Evolutionary conservation across 306 rosid genomes (phyloP), one percentile per base, ranked within the genome.

Genomic region (Betula pendula): DNA sequence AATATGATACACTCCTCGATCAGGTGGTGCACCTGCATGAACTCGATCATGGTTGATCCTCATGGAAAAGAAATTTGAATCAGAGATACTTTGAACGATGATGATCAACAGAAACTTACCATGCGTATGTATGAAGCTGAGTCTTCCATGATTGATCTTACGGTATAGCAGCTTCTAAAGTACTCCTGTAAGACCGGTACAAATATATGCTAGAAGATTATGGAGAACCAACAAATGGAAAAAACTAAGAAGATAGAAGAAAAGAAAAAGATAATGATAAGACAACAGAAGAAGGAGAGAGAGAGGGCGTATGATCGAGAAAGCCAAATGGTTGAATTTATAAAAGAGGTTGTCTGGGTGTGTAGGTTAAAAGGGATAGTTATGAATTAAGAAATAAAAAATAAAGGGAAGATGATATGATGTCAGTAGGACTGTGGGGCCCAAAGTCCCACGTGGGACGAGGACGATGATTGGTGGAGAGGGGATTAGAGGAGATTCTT

Each of bases 1-100:
- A 95, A 95, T 65, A 95, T 60, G 7, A 95, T 83, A 71, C 99
- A 92, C 92, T 90, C 96, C 77, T 95, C 99, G 8, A 95, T 95
- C 75, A 95, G 22, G 68, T 87, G 99, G 76, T 95, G 99, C 83
- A 95, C 98, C 98, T 93, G 52, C 60, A 10, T 22, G 40, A 55
- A 25, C 24, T 48, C 71, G 33, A 53, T 53, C 33, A 3, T 11
- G 15, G 31, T 8, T n/a, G 3, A n/a, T n/a, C 5, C 40, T 11
- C 1, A 24, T 27, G 14, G n/a, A 50, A 33, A 24, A 56, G 19
- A 12, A 38, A 45, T 14, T 38, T 38, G 42, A 38, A 38, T 38
- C 42, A 38, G 42, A 38, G 29, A 68, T 29, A 47, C 22, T 43
- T 16, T 0, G n/a, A 38, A 38, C 8, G 42, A 38, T 6, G 56